Evolutionary conservation across 768 basidiomycete species (phyloP).

Genomic region (Trametes maxima): DNA sequence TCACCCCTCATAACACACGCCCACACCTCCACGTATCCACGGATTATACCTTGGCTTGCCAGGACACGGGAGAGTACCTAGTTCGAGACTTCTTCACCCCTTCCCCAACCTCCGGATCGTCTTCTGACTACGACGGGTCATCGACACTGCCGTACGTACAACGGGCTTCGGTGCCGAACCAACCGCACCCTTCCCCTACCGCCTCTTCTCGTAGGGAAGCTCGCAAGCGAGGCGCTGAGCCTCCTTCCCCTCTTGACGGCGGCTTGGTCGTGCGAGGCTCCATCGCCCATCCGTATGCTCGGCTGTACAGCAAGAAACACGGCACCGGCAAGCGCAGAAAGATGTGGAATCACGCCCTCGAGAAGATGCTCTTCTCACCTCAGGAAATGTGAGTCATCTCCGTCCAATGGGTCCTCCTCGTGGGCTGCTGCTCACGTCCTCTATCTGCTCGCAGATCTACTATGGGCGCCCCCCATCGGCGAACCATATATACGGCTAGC

Average conservation of each 20-base stretch:
- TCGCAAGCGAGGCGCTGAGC: conserved; percentile 8
- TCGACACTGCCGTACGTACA: background rate
- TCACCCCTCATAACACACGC: background rate
- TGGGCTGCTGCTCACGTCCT: background rate
- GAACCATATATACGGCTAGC: conserved; percentile 71
- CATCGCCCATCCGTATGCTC: conserved; percentile 69
- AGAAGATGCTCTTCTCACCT: conserved; percentile 68
- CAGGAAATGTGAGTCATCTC: conserved; percentile 59
- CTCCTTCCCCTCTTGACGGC: conserved; percentile 4
- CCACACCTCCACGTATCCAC: conserved; percentile 13
- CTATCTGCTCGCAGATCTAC: conserved; percentile 48
- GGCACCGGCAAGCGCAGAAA: conserved; percentile 63
- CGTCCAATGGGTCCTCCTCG: background rate
- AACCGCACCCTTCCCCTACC: background rate
- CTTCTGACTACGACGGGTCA: background rate
- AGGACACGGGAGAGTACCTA: conserved; percentile 3
- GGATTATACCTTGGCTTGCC: background rate
- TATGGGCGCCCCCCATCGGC: conserved; percentile 66
- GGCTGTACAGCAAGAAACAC: conserved; percentile 62
- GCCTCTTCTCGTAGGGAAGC: conserved; percentile 13
- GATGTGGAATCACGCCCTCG: conserved; percentile 78
- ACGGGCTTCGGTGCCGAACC: background rate
- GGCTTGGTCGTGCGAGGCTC: conserved; percentile 17
- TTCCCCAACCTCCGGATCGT: conserved; percentile 9
- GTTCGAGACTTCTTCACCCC: conserved; percentile 20